Evolutionary conservation across 192 early-diverging fungal genomes (phyloP).

Genomic region (Paraglomus occultum): DNA sequence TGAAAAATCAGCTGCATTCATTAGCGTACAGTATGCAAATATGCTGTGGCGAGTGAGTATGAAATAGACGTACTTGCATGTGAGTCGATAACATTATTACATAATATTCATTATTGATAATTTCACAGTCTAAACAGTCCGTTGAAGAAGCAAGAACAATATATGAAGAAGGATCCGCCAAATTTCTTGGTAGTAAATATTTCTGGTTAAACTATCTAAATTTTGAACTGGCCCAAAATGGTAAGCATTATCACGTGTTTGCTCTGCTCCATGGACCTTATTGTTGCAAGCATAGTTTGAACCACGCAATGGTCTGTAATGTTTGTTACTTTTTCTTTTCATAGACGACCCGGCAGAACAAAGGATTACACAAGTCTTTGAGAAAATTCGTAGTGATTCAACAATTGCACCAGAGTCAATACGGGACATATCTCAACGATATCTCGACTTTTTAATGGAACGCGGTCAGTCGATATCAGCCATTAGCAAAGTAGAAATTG

Average conservation of each 20-base stretch:
- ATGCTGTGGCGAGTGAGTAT: slow-evolving; percentile 47
- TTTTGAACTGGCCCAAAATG: slow-evolving; percentile 62
- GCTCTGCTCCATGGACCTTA: not conserved
- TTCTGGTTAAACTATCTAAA: slow-evolving; percentile 55
- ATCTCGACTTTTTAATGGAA: slow-evolving; percentile 58
- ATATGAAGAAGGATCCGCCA: slow-evolving; percentile 45
- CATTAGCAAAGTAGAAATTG: slow-evolving; percentile 49
- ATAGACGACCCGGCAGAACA: slow-evolving; percentile 41
- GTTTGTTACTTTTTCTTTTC: slow-evolving; percentile 8
- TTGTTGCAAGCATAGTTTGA: not conserved
- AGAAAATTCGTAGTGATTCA: slow-evolving; percentile 42
- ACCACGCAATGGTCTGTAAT: not conserved
- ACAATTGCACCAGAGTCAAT: slow-evolving; percentile 51
- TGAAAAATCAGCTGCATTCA: slow-evolving; percentile 50
- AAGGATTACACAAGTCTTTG: slow-evolving; percentile 47
- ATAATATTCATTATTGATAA: not conserved
- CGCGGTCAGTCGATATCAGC: slow-evolving; percentile 41
- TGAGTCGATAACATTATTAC: not conserved
- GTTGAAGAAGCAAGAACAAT: slow-evolving; percentile 45
- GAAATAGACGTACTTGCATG: not conserved
- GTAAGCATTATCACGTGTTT: slow-evolving; percentile 30
- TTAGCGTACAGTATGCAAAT: slow-evolving; percentile 52
- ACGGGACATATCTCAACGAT: slow-evolving; percentile 52
- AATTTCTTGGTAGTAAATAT: slow-evolving; percentile 51
- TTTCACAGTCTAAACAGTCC: slow-evolving; percentile 24